These are phyloP conservation scores for Sporisorium graminicola DNA, from an alignment of 1,284 basidiomycete species.

Conservation along the genomic window DNA sequence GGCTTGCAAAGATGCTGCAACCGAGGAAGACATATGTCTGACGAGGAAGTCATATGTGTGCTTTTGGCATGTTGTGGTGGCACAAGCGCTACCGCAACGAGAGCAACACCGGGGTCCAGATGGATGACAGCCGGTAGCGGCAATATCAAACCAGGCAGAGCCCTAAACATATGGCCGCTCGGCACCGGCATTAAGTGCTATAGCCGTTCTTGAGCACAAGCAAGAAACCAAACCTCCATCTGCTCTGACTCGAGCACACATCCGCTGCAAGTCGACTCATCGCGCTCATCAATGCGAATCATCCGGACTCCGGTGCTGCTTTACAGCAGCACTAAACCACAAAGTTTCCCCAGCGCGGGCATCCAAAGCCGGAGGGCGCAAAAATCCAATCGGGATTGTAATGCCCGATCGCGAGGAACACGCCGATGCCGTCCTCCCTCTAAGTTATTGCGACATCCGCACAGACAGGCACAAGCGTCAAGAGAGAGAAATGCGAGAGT, in stretches of 20 bases:
- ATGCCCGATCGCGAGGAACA: no score
- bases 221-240: background rate
- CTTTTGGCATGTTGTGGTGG: background rate
- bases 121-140: conserved; percentile 3
- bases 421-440: no score
- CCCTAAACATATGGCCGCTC: background rate
- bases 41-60: background rate
- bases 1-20: background rate
- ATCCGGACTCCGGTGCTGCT: conserved; percentile 6
- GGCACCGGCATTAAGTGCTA: background rate
- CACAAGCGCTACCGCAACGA: background rate
- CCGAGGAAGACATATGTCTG: no score
- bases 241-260: background rate
- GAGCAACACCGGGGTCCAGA: background rate
- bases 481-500: background rate
- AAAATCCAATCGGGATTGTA: background rate
- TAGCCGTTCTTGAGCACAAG: no score
- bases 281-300: background rate
- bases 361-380: no score
- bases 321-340: no score
- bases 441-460: no score
- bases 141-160: background rate
- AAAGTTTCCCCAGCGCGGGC: background rate
- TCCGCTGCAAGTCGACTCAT: background rate
- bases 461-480: no score